Evolutionary conservation across 352 stramenopile genomes (phyloP).

Genomic region (Aphanomyces astaci): DNA sequence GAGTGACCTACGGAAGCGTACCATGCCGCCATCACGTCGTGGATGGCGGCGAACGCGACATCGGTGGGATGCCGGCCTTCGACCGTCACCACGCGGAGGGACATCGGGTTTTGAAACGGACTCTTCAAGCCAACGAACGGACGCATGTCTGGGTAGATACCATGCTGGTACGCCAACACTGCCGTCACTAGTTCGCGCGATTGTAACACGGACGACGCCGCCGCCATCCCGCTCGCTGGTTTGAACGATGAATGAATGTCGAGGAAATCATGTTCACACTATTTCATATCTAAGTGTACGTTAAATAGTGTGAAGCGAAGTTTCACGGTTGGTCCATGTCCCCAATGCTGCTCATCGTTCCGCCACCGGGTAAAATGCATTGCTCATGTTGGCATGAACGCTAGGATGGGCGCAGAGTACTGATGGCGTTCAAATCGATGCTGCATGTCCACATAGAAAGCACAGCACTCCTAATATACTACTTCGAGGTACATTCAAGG

Average conservation of each 20-base stretch:
- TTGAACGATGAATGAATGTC: not conserved
- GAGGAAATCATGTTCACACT: no score
- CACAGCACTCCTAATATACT: no score
- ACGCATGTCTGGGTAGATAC: not conserved
- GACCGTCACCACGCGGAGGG: not conserved
- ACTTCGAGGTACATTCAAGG: no score
- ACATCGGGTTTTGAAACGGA: not conserved
- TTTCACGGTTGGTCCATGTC: no score
- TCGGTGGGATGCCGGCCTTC: not conserved
- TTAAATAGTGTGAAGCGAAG: not conserved
- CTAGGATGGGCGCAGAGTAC: no score
- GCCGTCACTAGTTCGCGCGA: not conserved
- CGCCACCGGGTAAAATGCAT: no score
- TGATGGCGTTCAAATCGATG: no score
- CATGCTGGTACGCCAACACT: slow-evolving; percentile 1
- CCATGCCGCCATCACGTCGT: not conserved
- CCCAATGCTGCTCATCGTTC: no score
- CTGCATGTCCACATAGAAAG: no score
- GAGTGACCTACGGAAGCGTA: not conserved
- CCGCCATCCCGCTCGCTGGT: not conserved
- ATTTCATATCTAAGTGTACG: no score
- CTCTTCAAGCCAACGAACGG: not conserved
- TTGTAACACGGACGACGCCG: not conserved
- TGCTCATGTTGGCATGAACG: no score
- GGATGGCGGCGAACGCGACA: not conserved